These are phyloP conservation scores for Monosporascus sp. DNA, from an alignment of 2,329 filamentous ascomycete species.

Conservation along the genomic window DNA sequence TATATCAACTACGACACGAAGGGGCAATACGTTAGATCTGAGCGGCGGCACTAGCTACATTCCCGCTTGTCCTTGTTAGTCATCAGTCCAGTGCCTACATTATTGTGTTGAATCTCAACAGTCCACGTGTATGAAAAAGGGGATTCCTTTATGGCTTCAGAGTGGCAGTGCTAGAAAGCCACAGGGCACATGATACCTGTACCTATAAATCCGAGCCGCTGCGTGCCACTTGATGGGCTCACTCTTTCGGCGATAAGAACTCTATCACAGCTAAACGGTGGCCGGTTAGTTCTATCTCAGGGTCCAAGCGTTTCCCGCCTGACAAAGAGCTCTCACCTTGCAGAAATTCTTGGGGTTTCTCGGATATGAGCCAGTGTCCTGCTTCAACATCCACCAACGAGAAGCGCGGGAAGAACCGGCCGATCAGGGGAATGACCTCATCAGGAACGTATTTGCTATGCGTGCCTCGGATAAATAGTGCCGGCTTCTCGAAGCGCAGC, in stretches of 20 bases:
- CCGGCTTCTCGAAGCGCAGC: conserved; percentile 66
- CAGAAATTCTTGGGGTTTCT: conserved; percentile 75
- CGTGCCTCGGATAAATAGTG: conserved; percentile 75
- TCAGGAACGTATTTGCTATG: conserved; percentile 75
- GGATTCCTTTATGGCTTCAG: background rate
- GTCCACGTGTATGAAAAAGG: no score
- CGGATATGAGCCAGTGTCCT: conserved; percentile 87
- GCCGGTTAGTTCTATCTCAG: background rate
- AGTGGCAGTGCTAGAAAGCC: background rate
- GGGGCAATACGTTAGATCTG: conserved; percentile 23
- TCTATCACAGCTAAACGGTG: conserved; percentile 52
- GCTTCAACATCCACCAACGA: conserved; percentile 67
- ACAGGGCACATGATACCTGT: background rate
- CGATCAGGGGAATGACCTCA: conserved; percentile 72
- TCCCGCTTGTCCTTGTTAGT: conserved; percentile 21
- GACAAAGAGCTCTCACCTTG: conserved; percentile 46
- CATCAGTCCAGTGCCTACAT: no score
- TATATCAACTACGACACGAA: conserved; percentile 23
- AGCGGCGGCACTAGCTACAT: conserved; percentile 19
- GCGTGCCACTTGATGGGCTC: conserved; percentile 14
- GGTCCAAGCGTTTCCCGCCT: background rate
- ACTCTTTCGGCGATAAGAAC: conserved; percentile 49
- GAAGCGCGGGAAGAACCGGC: conserved; percentile 77
- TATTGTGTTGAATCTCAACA: no score
- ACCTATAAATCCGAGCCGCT: background rate